These are phyloP conservation scores for Pythium rhizo-oryzae DNA, from an alignment of 352 stramenopile genomes.

Conservation along the genomic window DNA sequence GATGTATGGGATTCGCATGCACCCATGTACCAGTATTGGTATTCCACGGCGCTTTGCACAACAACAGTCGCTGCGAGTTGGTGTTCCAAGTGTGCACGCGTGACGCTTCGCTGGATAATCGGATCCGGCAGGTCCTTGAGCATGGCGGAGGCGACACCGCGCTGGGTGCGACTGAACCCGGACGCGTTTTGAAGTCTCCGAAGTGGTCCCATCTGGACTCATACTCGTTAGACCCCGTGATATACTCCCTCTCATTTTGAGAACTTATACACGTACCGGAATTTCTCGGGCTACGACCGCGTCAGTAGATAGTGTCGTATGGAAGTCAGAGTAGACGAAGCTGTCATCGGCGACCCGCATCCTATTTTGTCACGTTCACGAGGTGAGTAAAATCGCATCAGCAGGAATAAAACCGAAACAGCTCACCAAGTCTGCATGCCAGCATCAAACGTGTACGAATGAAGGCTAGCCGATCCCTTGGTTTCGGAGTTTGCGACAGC, in stretches of 20 bases:
- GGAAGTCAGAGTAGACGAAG: conserved; percentile 88
- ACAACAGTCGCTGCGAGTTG: conserved; percentile 65
- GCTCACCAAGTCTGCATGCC: conserved; percentile 72
- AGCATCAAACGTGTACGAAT: conserved; percentile 82
- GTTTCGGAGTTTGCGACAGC: conserved; percentile 57
- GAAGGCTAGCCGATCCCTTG: conserved; percentile 54
- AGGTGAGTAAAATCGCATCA: too few species aligned
- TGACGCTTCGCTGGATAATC: conserved; percentile 80
- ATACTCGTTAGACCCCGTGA: not conserved
- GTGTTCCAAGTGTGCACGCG: conserved; percentile 82
- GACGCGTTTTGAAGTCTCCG: conserved; percentile 84
- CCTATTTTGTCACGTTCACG: conserved; percentile 33
- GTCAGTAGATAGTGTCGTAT: conserved; percentile 71
- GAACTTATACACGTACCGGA: conserved; percentile 45
- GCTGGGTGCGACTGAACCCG: conserved; percentile 68
- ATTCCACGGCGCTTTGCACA: conserved; percentile 75
- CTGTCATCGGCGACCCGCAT: conserved; percentile 86
- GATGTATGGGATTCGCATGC: too few species aligned
- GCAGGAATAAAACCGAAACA: not conserved
- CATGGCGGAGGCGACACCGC: conserved; percentile 69
- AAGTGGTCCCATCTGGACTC: conserved; percentile 62
- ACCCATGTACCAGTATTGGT: conserved; percentile 74
- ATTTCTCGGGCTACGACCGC: conserved; percentile 60
- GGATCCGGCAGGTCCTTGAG: conserved; percentile 71
- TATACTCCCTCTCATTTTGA: not conserved